These are phyloP conservation scores for Eucalyptus curtisii DNA, from an alignment of 345 rosid genomes.

Conservation along the genomic window DNA sequence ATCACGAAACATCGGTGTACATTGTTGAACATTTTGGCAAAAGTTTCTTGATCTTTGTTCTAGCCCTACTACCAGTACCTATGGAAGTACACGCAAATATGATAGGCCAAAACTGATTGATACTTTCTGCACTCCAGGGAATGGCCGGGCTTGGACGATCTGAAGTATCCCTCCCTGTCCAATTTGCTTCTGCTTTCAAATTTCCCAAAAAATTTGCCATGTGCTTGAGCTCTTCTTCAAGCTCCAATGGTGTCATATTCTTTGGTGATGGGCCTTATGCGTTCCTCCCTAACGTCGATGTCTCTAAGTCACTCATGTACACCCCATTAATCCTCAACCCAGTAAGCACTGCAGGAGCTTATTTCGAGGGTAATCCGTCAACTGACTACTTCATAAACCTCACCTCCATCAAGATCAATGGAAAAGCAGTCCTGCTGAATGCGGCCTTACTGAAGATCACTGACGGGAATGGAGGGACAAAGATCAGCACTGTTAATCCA, in stretches of 20 bases:
- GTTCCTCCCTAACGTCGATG: conserved; percentile 16
- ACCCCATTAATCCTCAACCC: conserved; percentile 30
- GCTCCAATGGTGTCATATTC: conserved; percentile 12
- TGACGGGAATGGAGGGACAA: conserved; percentile 52
- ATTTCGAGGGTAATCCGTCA: conserved; percentile 4
- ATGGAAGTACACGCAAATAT: neutral
- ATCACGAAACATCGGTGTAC: neutral
- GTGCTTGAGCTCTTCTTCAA: conserved; percentile 13
- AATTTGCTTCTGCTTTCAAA: conserved; percentile 10
- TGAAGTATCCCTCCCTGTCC: conserved; percentile 9
- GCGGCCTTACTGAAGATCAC: conserved; percentile 10
- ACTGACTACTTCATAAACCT: conserved; percentile 30
- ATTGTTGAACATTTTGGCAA: neutral
- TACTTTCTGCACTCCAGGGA: neutral
- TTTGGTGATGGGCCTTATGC: conserved; percentile 23
- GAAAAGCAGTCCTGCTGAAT: conserved; percentile 11
- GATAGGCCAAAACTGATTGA: neutral
- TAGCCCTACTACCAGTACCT: neutral
- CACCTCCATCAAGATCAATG: conserved; percentile 22
- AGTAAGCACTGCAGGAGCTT: conserved; percentile 3
- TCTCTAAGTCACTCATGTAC: conserved; percentile 21
- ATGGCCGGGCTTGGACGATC: conserved; percentile 24
- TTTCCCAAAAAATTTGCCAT: conserved; percentile 11
- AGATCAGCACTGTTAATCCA: conserved; percentile 56
- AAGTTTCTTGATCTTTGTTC: neutral